phyloP scores from a whole-genome alignment of 495 filamentous ascomycete genomes.

The Penicillium nucicola region DNA sequence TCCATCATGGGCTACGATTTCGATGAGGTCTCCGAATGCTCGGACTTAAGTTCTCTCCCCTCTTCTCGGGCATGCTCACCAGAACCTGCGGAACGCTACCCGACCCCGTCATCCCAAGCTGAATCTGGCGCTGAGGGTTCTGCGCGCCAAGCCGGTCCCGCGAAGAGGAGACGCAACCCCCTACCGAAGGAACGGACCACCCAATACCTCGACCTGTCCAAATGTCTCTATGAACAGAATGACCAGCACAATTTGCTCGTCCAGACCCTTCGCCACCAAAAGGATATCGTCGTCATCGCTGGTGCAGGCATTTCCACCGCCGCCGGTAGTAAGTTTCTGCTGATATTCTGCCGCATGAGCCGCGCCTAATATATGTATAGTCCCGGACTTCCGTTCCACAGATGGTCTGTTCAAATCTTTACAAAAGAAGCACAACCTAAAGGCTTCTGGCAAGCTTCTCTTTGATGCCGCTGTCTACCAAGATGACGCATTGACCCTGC shows the following conservation, averaged over 20 bases:
- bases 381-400: conserved; percentile 93
- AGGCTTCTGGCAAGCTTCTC: conserved; percentile 89
- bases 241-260: conserved; percentile 64
- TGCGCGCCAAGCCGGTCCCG: conserved; percentile 57
- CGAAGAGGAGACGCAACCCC: conserved; percentile 68
- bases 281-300: conserved; percentile 94
- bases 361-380: conserved; percentile 40
- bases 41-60: conserved; percentile 54
- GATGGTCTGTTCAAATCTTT: conserved; percentile 83
- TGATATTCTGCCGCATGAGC: conserved; percentile 60
- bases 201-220: conserved; percentile 67
- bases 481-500: conserved; percentile 77
- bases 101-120: conserved; percentile 58
- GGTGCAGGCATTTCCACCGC: conserved; percentile 96
- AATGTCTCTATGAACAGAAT: conserved; percentile 47
- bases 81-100: conserved; percentile 47
- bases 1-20: conserved; percentile 36
- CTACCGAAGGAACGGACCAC: conserved; percentile 72
- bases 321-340: conserved; percentile 76
- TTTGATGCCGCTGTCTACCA: conserved; percentile 98
- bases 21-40: conserved; percentile 39
- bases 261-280: conserved; percentile 77
- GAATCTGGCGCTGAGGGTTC: conserved; percentile 32
- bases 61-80: conserved; percentile 57
- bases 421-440: conserved; percentile 81